phyloP scores from a whole-genome alignment of 1,139 yeast genomes.

The Kluyveromyces sp. region DNA sequence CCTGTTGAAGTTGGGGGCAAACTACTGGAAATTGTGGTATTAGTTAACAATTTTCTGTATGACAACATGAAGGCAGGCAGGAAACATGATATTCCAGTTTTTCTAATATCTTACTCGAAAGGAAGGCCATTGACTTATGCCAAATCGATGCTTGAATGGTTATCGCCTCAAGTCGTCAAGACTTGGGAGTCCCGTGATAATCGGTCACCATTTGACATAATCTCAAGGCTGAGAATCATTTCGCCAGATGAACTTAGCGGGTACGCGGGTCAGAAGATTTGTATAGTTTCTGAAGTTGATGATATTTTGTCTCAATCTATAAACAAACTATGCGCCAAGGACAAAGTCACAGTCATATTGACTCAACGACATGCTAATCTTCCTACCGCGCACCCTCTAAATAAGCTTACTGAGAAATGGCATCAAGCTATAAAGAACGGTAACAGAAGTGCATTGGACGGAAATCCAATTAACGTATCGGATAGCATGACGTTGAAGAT shows the following conservation, averaged over 20 bases:
- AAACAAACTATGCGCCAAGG: constrained; percentile 52
- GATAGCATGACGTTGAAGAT: constrained; percentile 15
- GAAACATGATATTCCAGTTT: constrained; percentile 49
- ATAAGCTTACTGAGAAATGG: constrained; percentile 53
- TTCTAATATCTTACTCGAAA: constrained; percentile 72
- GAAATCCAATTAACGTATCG: constrained; percentile 17
- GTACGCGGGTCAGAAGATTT: constrained; percentile 67
- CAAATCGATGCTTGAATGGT: constrained; percentile 89
- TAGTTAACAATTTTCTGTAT: constrained; percentile 48
- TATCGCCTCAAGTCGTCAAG: constrained; percentile 72
- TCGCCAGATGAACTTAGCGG: constrained; percentile 52
- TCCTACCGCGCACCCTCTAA: constrained; percentile 10
- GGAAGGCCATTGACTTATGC: constrained; percentile 76
- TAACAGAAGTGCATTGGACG: constrained; percentile 34
- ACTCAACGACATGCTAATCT: constrained; percentile 47
- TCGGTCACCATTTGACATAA: constrained; percentile 58
- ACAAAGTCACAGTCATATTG: constrained; percentile 60
- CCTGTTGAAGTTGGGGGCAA: constrained; percentile 86
- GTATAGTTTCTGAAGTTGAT: constrained; percentile 73
- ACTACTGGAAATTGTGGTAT: constrained; percentile 67
- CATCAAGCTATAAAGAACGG: constrained; percentile 36
- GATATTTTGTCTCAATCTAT: constrained; percentile 31
- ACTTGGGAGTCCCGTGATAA: constrained; percentile 68
- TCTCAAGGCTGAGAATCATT: constrained; percentile 53
- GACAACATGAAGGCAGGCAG: constrained; percentile 21